Base-by-base conservation (phyloP, 1,139 yeast species). In the Kazachstania sp. region DNA sequence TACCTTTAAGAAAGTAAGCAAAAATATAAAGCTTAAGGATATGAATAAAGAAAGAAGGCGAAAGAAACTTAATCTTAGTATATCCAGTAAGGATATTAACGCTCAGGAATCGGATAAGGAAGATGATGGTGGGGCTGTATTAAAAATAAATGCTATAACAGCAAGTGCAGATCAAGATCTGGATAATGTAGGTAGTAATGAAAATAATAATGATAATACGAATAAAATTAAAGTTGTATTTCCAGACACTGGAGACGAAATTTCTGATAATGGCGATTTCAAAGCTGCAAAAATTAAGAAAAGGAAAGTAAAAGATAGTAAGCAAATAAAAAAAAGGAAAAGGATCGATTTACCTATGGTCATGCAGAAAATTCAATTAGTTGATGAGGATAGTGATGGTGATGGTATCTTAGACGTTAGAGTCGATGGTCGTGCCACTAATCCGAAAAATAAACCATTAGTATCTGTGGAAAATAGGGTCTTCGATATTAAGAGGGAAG, bases 381-480 rank as follows among this genome's bases (percentile, higher is more conserved):
- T 60, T 8, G 63, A 73, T 26, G 73, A 71, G 18, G 69, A 68
- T 47, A 67, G 60, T 4, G 65, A 66, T 3, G 61, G 62, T 6
- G 63, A 65, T 23, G 41, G 16, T 23, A 11, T 28, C 6, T 20
- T 18, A 23, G 19, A 16, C 11, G 9, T 30, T 6, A 29, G 15
- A 29, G 26, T 28, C 3, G 29, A 18, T 13, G 9, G 23, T 4
- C 28, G 9, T n/a, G 13, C 13, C 1, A 16, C 3, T 13, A 37
- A 26, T 13, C 7, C 8, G 23, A 28, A 15, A 11, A 66, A 63
- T 52, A 54, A 55, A 11, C 60, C 64, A 38, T 57, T 58, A 41
- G 56, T 56, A 50, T 70, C 69, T 3, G 72, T 77, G 2, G 79
- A 75, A 49, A 73, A 77, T 16, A 59, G 78, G 11, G 82, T 78